A percentile compares a stretch with the other conserved stretches of the same genome.
Evolutionary conservation across 805 yeast species (phyloP).

Genomic region (Candida qinlingensis): DNA sequence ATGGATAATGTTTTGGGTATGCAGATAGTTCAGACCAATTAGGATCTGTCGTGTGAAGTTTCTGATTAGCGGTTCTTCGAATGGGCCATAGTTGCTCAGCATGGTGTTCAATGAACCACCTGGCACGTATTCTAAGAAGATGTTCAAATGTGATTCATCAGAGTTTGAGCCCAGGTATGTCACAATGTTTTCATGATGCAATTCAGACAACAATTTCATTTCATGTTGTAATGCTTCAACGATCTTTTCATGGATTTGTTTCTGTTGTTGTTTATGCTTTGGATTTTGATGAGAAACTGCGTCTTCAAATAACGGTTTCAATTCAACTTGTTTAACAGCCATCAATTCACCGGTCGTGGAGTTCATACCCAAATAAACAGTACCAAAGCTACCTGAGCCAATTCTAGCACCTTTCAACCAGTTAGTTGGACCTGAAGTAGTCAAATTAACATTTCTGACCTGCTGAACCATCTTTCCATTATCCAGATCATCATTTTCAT

Average conservation of each 20-base stretch:
- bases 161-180: slow-evolving; percentile 85
- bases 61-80: slow-evolving; percentile 70
- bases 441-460: slow-evolving; percentile 12
- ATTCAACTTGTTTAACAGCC: slow-evolving; percentile 93
- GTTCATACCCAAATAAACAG: slow-evolving; percentile 88
- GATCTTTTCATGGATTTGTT: slow-evolving; percentile 44
- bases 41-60: slow-evolving; percentile 73
- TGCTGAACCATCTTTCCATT: slow-evolving; percentile 1
- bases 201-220: slow-evolving; percentile 66
- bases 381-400: slow-evolving; percentile 94
- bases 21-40: slow-evolving; percentile 69
- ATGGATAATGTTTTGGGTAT: slow-evolving; percentile 71
- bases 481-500: slow-evolving; percentile 1
- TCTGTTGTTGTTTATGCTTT: slow-evolving; percentile 26
- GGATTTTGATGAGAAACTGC: slow-evolving; percentile 19
- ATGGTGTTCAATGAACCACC: slow-evolving; percentile 70
- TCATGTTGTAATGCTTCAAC: slow-evolving; percentile 80
- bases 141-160: slow-evolving; percentile 66
- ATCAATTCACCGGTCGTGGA: slow-evolving; percentile 89
- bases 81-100: slow-evolving; percentile 69
- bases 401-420: slow-evolving; percentile 94
- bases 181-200: slow-evolving; percentile 90
- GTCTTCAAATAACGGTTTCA: slow-evolving; percentile 42
- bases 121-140: slow-evolving; percentile 73
- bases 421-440: slow-evolving; percentile 54